Evolutionary conservation across 805 yeast species (phyloP).

Genomic region (Barnettozyma sp.): DNA sequence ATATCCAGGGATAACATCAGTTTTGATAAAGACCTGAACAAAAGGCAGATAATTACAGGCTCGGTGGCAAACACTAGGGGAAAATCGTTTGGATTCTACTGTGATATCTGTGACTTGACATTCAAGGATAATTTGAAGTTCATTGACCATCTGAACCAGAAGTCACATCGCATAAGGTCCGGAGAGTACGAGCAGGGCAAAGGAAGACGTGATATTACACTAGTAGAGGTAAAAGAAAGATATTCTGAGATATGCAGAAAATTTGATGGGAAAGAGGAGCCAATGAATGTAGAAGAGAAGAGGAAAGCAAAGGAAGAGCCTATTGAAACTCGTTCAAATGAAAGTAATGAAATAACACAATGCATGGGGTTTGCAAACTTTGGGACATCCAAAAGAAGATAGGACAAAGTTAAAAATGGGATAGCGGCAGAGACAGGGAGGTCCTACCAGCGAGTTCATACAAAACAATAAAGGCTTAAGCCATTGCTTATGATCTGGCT

Average conservation of each 20-base stretch:
- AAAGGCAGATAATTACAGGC: conserved; percentile 28
- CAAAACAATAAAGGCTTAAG: too few species aligned
- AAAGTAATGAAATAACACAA: conserved; percentile 24
- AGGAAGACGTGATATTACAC: conserved; percentile 38
- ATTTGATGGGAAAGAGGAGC: conserved; percentile 34
- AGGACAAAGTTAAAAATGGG: too few species aligned
- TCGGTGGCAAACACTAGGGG: conserved; percentile 35
- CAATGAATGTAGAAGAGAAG: conserved; percentile 34
- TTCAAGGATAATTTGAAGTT: conserved; percentile 78
- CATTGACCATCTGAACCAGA: conserved; percentile 77
- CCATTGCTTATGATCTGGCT: too few species aligned
- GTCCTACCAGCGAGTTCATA: too few species aligned
- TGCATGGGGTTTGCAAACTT: conserved; percentile 60
- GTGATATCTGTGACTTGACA: conserved; percentile 72
- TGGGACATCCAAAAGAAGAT: conserved; percentile 23
- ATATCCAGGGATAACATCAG: conserved; percentile 17
- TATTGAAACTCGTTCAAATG: conserved; percentile 12
- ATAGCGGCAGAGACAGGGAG: too few species aligned
- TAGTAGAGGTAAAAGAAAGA: conserved; percentile 40
- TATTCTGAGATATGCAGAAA: conserved; percentile 26
- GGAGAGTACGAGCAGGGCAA: conserved; percentile 30
- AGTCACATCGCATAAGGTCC: conserved; percentile 49
- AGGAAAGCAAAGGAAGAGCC: conserved; percentile 20
- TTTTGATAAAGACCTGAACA: conserved; percentile 27
- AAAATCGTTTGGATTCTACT: conserved; percentile 74